A percentile compares a stretch with the other conserved stretches of the same genome.
Conservation (phyloP, 148 eudicot species). For the Persicaria maculosa region DNA sequence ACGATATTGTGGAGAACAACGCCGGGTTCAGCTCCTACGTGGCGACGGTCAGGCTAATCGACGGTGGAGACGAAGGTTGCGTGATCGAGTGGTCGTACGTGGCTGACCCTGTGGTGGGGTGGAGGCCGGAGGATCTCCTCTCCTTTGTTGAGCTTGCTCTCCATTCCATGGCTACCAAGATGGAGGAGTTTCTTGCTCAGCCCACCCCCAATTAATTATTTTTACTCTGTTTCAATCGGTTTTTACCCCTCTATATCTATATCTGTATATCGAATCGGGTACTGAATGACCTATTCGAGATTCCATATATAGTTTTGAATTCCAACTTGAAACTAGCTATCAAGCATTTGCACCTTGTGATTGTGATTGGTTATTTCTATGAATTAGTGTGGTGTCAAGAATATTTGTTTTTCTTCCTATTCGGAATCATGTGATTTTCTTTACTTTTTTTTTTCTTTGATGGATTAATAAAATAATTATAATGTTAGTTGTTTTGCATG, state of each 20-base stretch:
- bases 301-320: too few species aligned
- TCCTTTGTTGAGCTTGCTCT: constrained; percentile 14
- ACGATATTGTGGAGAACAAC: constrained; percentile 29
- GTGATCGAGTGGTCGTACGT: constrained; percentile 35
- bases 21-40: constrained; percentile 26
- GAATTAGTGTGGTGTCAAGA: too few species aligned
- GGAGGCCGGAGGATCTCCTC: constrained; percentile 15
- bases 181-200: constrained; percentile 21
- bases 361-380: too few species aligned
- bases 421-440: too few species aligned
- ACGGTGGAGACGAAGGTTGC: constrained; percentile 17
- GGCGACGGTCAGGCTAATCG: constrained; percentile 22
- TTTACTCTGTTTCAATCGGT: background rate
- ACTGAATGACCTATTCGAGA: too few species aligned
- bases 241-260: background rate
- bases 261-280: too few species aligned
- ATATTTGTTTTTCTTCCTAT: too few species aligned
- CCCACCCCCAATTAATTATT: background rate
- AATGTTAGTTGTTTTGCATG: too few species aligned
- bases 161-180: constrained; percentile 19
- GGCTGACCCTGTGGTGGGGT: constrained; percentile 36
- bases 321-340: too few species aligned
- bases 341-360: too few species aligned
- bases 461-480: too few species aligned
- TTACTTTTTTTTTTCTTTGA: too few species aligned